These are phyloP conservation scores for Larix kaempferi DNA, from an alignment of 75 land plant species.

Conservation along the genomic window DNA sequence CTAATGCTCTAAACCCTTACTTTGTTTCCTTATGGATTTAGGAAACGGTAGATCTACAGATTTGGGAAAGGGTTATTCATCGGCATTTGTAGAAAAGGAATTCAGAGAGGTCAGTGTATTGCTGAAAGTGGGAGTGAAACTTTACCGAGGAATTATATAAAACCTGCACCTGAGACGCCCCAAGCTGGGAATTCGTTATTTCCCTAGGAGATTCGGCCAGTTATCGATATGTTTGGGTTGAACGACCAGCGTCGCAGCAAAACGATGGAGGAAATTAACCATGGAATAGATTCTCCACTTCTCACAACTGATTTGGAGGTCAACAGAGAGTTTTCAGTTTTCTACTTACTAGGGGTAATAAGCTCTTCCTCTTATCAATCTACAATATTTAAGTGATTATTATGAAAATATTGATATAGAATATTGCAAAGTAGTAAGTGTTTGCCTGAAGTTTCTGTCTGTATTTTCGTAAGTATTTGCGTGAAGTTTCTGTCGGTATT, in stretches of 20 bases:
- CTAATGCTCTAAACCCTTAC: no score
- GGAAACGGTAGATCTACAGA: no score
- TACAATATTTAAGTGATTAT: no score
- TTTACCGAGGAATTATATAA: slow-evolving; percentile 5
- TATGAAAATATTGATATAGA: no score
- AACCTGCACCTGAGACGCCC: slow-evolving; percentile 5
- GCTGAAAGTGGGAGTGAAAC: slow-evolving; percentile 12
- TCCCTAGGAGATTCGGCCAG: slow-evolving; percentile 15
- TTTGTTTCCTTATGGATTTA: no score
- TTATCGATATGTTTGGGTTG: slow-evolving; percentile 24
- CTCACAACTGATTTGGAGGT: background rate
- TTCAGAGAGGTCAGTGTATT: slow-evolving; percentile 12
- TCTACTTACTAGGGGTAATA: no score
- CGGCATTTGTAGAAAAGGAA: background rate
- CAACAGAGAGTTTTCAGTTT: slow-evolving; percentile 15
- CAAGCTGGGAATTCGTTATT: background rate
- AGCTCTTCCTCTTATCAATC: no score
- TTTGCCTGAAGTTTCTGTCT: slow-evolving; percentile 23
- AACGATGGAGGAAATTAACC: no score
- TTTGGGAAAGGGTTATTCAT: no score
- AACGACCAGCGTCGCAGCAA: slow-evolving; percentile 11
- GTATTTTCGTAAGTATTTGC: no score
- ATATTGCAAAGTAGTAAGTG: slow-evolving; percentile 25
- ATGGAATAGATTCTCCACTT: slow-evolving; percentile 10
- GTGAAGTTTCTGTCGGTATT: no score